Percentiles rank a stretch among this genome's conserved stretches.
phyloP scores from a whole-genome alignment of 1,139 yeast genomes.

The Maudiozyma humilis region DNA sequence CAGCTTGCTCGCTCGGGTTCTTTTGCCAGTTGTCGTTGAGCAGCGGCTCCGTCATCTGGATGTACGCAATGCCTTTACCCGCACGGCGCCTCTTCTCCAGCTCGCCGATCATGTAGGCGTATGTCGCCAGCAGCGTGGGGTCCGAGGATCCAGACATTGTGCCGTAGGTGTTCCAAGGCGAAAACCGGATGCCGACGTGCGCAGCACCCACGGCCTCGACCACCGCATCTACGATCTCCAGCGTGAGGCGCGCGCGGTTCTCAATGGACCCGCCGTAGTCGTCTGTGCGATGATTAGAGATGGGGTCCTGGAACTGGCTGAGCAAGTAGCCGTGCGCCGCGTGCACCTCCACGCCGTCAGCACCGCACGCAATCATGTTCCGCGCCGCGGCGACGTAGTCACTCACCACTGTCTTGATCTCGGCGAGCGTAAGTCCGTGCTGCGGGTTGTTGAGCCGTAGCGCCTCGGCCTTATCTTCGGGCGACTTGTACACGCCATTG shows the following conservation, averaged over 20 bases:
- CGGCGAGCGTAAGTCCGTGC: neutral
- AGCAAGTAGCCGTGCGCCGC: conserved; percentile 1
- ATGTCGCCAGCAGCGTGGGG: neutral
- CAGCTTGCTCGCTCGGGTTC: too few species aligned
- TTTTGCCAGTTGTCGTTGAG: neutral
- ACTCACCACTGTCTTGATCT: neutral
- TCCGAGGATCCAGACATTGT: neutral
- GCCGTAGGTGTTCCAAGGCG: conserved; percentile 1
- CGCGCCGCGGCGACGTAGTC: neutral
- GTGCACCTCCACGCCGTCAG: conserved; percentile 1
- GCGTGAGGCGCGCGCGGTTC: neutral
- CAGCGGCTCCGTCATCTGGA: conserved; percentile 1
- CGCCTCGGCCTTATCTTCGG: neutral
- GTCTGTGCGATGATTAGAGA: neutral
- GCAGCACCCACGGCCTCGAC: neutral
- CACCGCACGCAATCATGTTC: neutral
- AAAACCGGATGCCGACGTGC: neutral
- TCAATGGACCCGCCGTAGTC: conserved; percentile 1
- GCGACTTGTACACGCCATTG: neutral
- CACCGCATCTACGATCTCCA: conserved; percentile 1
- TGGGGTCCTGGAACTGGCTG: conserved; percentile 1
- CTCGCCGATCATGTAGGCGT: neutral
- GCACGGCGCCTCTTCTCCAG: neutral
- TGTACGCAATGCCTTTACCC: neutral
- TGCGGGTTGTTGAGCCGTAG: neutral